These are phyloP conservation scores for Carpinus viminea DNA, from an alignment of 306 rosid genomes.

Conservation along the genomic window DNA sequence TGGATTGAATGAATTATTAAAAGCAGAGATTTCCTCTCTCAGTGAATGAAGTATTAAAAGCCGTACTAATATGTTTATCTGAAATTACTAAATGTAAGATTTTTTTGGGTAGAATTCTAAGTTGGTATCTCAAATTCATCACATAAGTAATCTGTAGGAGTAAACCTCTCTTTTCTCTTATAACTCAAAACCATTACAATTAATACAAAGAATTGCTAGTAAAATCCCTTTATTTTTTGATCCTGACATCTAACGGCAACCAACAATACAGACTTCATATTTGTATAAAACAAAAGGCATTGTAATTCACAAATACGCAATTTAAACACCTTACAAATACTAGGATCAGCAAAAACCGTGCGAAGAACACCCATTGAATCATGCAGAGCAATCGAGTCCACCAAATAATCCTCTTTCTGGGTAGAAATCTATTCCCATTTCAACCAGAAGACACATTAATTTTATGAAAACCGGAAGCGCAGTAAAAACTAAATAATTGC, in stretches of 20 bases:
- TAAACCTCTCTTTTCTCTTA: neutral
- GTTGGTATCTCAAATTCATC: neutral
- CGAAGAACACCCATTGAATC: conserved; percentile 69
- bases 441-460: conserved; percentile 13
- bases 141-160: neutral
- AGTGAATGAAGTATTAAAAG: neutral
- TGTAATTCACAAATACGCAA: conserved; percentile 23
- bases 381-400: conserved; percentile 83
- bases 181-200: neutral
- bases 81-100: too few relatives aligned
- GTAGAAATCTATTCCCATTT: conserved; percentile 67
- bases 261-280: neutral
- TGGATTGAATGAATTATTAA: neutral
- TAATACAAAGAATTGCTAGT: neutral
- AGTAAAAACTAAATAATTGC: conserved; percentile 2
- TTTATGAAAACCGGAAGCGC: neutral
- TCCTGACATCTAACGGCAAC: neutral
- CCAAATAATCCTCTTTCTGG: conserved; percentile 72
- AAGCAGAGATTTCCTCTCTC: neutral
- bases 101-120: neutral
- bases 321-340: conserved; percentile 73
- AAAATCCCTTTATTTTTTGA: neutral
- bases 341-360: conserved; percentile 70
- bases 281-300: neutral
- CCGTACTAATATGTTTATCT: neutral